Evolutionary conservation across 2,329 filamentous ascomycete genomes (phyloP).

Genomic region (Colletotrichum musicola): DNA sequence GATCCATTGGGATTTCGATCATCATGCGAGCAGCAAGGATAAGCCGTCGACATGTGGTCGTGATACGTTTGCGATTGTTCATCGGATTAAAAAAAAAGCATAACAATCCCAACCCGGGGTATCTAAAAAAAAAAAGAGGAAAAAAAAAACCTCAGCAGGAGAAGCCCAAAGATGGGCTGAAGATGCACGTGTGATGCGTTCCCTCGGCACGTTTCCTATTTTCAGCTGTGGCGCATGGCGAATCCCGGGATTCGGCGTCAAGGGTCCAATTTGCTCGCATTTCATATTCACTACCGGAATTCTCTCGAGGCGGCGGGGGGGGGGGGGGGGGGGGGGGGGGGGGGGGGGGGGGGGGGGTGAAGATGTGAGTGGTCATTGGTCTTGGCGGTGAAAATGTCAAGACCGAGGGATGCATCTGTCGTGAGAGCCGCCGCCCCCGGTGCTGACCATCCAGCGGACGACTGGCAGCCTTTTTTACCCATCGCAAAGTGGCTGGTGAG

Average conservation of each 20-base stretch:
- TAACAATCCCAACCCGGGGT: not conserved
- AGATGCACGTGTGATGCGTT: not conserved
- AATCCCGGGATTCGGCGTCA: too few relatives aligned
- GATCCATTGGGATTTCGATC: too few relatives aligned
- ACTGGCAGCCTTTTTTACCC: too few relatives aligned
- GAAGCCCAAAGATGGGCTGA: too few relatives aligned
- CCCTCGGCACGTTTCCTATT: constrained; percentile 2
- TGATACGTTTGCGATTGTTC: not conserved
- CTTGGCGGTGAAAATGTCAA: not conserved
- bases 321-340: too few relatives aligned
- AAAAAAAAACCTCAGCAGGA: too few relatives aligned
- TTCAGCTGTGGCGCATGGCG: constrained; percentile 30
- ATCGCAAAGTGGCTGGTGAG: not conserved
- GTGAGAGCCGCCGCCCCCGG: not conserved
- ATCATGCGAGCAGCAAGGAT: constrained; percentile 5
- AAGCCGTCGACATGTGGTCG: not conserved
- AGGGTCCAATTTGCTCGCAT: too few relatives aligned
- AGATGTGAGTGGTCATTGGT: not conserved
- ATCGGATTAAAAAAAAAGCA: not conserved
- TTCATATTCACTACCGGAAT: too few relatives aligned
- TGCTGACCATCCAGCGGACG: not conserved
- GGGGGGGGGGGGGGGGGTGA: too few relatives aligned
- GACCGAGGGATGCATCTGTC: constrained; percentile 3
- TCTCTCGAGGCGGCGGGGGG: too few relatives aligned
- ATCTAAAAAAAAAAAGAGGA: not conserved